Evolutionary conservation across 2,329 filamentous ascomycete genomes (phyloP).

Genomic region (Aureobasidium namibiae): DNA sequence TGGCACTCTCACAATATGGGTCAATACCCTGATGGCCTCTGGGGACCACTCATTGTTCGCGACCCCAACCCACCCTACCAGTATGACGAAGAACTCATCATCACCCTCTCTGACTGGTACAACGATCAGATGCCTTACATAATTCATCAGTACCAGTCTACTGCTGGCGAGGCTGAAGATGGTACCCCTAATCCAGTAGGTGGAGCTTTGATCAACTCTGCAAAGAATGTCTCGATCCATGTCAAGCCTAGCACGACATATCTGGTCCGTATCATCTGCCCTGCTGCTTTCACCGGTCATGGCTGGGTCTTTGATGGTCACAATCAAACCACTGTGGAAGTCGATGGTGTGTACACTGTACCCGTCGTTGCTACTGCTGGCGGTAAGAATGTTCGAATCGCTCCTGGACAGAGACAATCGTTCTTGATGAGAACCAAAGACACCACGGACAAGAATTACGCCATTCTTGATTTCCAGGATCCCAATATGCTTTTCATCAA

Average conservation of each 20-base stretch:
- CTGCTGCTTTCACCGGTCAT: slow-evolving; percentile 59
- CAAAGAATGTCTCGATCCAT: slow-evolving; percentile 36
- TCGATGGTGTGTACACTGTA: slow-evolving; percentile 61
- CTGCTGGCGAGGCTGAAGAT: slow-evolving; percentile 20
- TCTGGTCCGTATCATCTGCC: slow-evolving; percentile 60
- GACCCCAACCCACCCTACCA: slow-evolving; percentile 47
- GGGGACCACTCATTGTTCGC: slow-evolving; percentile 59
- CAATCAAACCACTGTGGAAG: slow-evolving; percentile 55
- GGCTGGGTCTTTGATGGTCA: slow-evolving; percentile 65
- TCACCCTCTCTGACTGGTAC: slow-evolving; percentile 71
- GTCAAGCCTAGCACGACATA: slow-evolving; percentile 49
- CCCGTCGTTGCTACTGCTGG: slow-evolving; percentile 52
- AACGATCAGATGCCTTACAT: slow-evolving; percentile 50
- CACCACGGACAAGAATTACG: slow-evolving; percentile 47
- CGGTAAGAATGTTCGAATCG: slow-evolving; percentile 42
- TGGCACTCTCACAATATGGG: slow-evolving; percentile 61
- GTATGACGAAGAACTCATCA: slow-evolving; percentile 52
- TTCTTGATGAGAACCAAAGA: slow-evolving; percentile 55
- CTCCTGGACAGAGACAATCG: slow-evolving; percentile 64
- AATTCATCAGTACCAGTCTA: slow-evolving; percentile 47
- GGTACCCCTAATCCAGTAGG: slow-evolving; percentile 58
- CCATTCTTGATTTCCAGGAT: slow-evolving; percentile 61
- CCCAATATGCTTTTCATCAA: slow-evolving; percentile 44
- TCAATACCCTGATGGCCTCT: slow-evolving; percentile 61
- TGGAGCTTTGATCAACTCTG: slow-evolving; percentile 58